Evolutionary conservation across 768 basidiomycete genomes (phyloP).

Genomic region (Symmetrospora coprosmae): DNA sequence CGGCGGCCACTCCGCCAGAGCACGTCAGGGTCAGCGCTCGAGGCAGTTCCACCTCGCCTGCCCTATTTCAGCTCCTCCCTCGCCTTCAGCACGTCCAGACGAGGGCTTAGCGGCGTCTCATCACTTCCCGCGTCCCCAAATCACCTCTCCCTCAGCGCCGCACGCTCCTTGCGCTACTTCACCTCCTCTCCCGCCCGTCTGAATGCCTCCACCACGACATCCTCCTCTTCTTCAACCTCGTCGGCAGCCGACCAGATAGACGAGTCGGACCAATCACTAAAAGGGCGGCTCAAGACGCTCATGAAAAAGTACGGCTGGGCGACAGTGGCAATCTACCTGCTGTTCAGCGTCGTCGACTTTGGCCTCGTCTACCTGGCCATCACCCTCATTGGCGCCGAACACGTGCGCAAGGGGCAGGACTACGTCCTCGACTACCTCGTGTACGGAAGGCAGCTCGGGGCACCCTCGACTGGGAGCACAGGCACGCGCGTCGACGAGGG

Average conservation of each 20-base stretch:
- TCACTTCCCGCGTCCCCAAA: too few species aligned
- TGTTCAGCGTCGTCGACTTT: conserved; percentile 65
- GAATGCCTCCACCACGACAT: neutral
- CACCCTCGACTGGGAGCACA: conserved; percentile 11
- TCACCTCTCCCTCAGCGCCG: too few species aligned
- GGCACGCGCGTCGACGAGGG: conserved; percentile 23
- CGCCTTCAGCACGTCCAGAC: too few species aligned
- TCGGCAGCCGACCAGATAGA: neutral
- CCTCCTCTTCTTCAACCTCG: neutral
- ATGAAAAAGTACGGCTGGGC: conserved; percentile 84
- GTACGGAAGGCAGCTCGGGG: conserved; percentile 31
- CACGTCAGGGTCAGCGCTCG: too few species aligned
- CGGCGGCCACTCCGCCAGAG: too few species aligned
- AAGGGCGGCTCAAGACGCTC: conserved; percentile 23
- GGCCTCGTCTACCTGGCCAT: conserved; percentile 67
- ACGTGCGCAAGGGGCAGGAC: conserved; percentile 55
- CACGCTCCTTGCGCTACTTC: too few species aligned
- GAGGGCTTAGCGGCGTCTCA: too few species aligned
- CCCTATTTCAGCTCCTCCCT: too few species aligned
- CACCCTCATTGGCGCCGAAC: conserved; percentile 75
- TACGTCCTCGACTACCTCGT: conserved; percentile 44
- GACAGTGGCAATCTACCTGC: conserved; percentile 74
- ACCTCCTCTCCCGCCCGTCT: too few species aligned
- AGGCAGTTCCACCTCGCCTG: too few species aligned
- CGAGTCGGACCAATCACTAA: conserved; percentile 12